Evolutionary conservation across 495 filamentous ascomycete genomes (phyloP).

Genomic region (Neurospora sp.): DNA sequence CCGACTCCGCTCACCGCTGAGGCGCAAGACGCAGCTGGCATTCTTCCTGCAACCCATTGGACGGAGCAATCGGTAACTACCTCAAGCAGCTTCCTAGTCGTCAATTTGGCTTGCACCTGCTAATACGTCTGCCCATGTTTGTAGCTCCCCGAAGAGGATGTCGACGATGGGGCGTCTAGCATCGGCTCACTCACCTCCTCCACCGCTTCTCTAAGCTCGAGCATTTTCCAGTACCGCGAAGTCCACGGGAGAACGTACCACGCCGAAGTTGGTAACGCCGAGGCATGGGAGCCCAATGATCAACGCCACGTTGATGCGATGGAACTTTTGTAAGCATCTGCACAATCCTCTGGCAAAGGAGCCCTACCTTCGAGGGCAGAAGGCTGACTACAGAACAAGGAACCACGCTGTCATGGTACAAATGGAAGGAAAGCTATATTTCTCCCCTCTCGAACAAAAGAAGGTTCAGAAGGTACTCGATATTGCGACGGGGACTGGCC

Average conservation of each 20-base stretch:
- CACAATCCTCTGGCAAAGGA: background rate
- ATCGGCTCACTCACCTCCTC: background rate
- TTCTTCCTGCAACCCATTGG: slow-evolving; percentile 1
- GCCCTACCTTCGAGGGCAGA: background rate
- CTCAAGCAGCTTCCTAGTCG: background rate
- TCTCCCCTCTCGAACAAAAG: slow-evolving; percentile 33
- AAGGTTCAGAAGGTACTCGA: slow-evolving; percentile 45
- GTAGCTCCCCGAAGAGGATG: background rate
- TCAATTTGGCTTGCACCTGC: background rate
- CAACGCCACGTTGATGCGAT: slow-evolving; percentile 19
- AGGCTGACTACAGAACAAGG: background rate
- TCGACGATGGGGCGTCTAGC: background rate
- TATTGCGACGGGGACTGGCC: slow-evolving; percentile 51
- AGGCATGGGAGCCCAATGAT: slow-evolving; percentile 27
- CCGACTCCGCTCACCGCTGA: background rate
- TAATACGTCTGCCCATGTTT: background rate
- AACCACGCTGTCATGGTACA: background rate
- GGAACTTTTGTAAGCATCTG: slow-evolving; percentile 17
- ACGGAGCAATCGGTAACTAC: background rate
- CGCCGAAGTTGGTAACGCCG: slow-evolving; percentile 22
- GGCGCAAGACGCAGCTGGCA: background rate
- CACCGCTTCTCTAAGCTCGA: slow-evolving; percentile 1
- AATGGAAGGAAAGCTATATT: slow-evolving; percentile 29
- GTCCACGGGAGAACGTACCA: slow-evolving; percentile 1
- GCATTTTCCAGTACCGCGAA: background rate